phyloP scores from a whole-genome alignment of 306 rosid species.

The Corylus avellana region DNA sequence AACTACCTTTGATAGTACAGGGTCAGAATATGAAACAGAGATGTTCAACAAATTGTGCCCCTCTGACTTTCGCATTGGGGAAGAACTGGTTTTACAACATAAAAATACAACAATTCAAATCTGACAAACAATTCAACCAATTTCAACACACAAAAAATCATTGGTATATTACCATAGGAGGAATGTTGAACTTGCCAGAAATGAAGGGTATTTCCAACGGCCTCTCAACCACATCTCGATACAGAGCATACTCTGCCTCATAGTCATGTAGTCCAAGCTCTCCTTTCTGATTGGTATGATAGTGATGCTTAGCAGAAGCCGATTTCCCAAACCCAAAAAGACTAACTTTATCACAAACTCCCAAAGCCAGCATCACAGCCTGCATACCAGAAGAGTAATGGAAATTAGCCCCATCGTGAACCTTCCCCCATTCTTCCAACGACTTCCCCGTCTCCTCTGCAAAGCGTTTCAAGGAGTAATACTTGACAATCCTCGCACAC shows the following conservation, averaged over 20 bases:
- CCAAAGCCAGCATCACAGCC: constrained; percentile 88
- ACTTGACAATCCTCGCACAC: constrained; percentile 81
- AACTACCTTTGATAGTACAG: constrained; percentile 46
- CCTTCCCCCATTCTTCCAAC: constrained; percentile 66
- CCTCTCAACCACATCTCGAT: constrained; percentile 64
- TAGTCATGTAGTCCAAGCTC: constrained; percentile 93
- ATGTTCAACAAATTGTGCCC: constrained; percentile 28
- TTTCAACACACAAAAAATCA: constrained; percentile 35
- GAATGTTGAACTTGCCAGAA: constrained; percentile 64
- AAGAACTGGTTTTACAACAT: constrained; percentile 20
- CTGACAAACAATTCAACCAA: constrained; percentile 15
- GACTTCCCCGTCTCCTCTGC: constrained; percentile 68
- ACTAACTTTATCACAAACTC: constrained; percentile 82
- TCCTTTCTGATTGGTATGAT: constrained; percentile 86
- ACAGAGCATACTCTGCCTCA: constrained; percentile 86
- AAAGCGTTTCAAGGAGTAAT: constrained; percentile 80
- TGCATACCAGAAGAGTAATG: constrained; percentile 99
- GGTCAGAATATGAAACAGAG: constrained; percentile 25
- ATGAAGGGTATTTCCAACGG: constrained; percentile 69
- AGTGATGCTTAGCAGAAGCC: constrained; percentile 77
- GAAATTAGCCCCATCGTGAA: constrained; percentile 72
- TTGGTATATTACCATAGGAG: constrained; percentile 74
- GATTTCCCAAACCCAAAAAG: constrained; percentile 90
- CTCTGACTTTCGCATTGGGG: constrained; percentile 8
- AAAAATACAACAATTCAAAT: constrained; percentile 27